Percentiles rank a stretch among this genome's conserved stretches.
These are phyloP conservation scores for Pestalotiopsis sp. DNA, from an alignment of 2,329 filamentous ascomycete species.

Conservation along the genomic window DNA sequence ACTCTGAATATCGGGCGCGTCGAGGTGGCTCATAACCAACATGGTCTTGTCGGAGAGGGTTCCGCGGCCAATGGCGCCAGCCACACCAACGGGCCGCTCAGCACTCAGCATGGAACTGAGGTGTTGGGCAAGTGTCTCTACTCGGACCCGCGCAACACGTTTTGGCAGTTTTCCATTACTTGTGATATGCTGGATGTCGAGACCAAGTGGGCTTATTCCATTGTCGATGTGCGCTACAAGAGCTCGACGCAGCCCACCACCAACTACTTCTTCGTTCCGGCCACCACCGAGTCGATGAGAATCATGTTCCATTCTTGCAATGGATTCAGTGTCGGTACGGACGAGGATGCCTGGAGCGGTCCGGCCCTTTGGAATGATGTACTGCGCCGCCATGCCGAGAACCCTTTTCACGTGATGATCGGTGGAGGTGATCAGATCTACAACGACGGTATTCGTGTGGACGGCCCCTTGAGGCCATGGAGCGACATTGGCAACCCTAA, in stretches of 20 bases:
- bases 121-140: conserved; percentile 63
- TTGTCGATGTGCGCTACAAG: conserved; percentile 67
- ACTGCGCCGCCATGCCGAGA: conserved; percentile 74
- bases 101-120: conserved; percentile 34
- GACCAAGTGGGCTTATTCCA: conserved; percentile 76
- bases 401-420: conserved; percentile 93
- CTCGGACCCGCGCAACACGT: conserved; percentile 73
- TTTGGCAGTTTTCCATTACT: conserved; percentile 88
- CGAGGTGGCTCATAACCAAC: conserved; percentile 22
- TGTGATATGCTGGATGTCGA: conserved; percentile 74
- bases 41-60: conserved; percentile 30
- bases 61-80: conserved; percentile 31
- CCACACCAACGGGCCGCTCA: conserved; percentile 45
- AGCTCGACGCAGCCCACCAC: conserved; percentile 56
- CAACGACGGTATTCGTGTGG: conserved; percentile 87
- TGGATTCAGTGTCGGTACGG: conserved; percentile 82
- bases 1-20: conserved; percentile 55
- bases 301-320: conserved; percentile 99
- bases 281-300: conserved; percentile 84
- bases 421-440: conserved; percentile 97
- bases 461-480: conserved; percentile 82
- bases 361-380: conserved; percentile 97
- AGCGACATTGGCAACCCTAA: conserved; percentile 80
- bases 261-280: conserved; percentile 86
- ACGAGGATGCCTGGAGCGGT: conserved; percentile 78